These are phyloP conservation scores for Botrytis paeoniae DNA, from an alignment of 2,329 filamentous ascomycete genomes.

Conservation along the genomic window DNA sequence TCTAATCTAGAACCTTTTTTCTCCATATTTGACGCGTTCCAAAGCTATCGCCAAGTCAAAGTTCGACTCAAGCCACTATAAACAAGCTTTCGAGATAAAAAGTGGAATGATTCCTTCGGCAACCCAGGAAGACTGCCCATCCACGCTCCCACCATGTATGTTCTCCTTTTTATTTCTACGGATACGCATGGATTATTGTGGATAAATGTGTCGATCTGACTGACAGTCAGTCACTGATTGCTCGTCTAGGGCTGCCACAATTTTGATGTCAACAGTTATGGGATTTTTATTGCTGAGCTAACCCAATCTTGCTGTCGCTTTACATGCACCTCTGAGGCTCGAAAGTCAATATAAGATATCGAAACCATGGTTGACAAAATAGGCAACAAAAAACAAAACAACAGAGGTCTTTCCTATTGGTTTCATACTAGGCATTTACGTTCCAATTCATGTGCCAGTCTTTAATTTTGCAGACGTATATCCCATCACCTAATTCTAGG, in stretches of 20 bases:
- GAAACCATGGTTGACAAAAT: background rate
- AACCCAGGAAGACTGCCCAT: background rate
- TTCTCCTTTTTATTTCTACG: background rate
- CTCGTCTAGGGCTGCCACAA: slow-evolving; percentile 1
- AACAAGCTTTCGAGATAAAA: background rate
- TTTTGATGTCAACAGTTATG: background rate
- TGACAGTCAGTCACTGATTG: background rate
- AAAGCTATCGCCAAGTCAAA: background rate
- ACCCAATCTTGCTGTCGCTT: background rate
- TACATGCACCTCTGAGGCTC: background rate
- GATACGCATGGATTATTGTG: background rate
- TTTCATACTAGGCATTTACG: background rate
- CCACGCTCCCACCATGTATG: background rate
- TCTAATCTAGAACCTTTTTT: slow-evolving; percentile 9
- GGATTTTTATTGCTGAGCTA: background rate
- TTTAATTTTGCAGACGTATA: background rate
- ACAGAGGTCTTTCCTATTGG: background rate
- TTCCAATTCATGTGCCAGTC: background rate
- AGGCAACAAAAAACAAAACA: background rate
- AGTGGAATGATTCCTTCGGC: background rate
- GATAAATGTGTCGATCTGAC: slow-evolving; percentile 5
- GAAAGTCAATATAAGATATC: background rate
- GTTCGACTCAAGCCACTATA: background rate
- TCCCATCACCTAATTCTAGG: background rate
- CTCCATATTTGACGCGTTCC: slow-evolving; percentile 11